Evolutionary conservation across 1,139 yeast genomes (phyloP).

Genomic region (Kodamaea plutei): DNA sequence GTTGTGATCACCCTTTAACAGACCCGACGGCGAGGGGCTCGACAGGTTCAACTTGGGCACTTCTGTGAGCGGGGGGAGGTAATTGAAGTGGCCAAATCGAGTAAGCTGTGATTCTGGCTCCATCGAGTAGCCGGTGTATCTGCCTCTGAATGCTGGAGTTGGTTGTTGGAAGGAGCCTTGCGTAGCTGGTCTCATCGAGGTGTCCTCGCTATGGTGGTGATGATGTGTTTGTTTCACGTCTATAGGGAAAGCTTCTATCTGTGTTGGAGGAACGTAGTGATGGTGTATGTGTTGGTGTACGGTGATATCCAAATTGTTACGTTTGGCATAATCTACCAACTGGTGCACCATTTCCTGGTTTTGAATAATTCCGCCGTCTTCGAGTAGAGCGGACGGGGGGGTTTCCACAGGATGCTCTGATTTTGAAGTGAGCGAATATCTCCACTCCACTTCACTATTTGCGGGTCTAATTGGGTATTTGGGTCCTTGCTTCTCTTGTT

Average conservation of each 20-base stretch:
- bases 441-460: constrained; percentile 28
- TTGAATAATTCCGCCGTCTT: constrained; percentile 45
- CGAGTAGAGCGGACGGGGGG: constrained; percentile 1
- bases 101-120: constrained; percentile 58
- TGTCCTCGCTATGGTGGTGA: constrained; percentile 6
- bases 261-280: constrained; percentile 45
- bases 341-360: constrained; percentile 52
- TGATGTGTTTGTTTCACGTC: constrained; percentile 7
- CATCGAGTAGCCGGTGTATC: constrained; percentile 15
- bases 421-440: constrained; percentile 20
- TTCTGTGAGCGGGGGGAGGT: constrained; percentile 64
- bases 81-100: constrained; percentile 67
- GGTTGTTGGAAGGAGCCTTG: constrained; percentile 32
- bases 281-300: constrained; percentile 85
- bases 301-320: constrained; percentile 56
- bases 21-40: constrained; percentile 33
- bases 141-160: constrained; percentile 2
- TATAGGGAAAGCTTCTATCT: constrained; percentile 4
- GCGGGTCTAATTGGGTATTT: constrained; percentile 3
- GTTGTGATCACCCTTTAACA: constrained; percentile 14
- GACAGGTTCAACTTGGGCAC: constrained; percentile 68
- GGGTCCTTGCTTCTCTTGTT: too few relatives aligned
- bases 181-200: constrained; percentile 51
- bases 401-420: neutral
- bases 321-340: constrained; percentile 59